phyloP scores from a whole-genome alignment of 2,329 filamentous ascomycete genomes.

The Talaromyces islandicus region DNA sequence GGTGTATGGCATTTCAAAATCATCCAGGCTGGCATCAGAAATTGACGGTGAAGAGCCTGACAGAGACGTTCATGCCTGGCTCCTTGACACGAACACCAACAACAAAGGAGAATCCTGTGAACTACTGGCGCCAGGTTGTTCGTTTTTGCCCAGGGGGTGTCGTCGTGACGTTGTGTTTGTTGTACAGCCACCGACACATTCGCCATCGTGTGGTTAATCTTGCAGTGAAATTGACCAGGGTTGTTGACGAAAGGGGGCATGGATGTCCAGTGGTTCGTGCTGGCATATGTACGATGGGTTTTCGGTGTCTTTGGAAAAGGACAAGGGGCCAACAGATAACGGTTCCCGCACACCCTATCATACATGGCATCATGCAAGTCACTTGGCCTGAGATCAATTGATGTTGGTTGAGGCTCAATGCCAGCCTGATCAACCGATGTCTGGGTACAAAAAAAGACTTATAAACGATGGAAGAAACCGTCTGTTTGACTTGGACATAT shows the following conservation, averaged over 20 bases:
- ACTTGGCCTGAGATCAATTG: not conserved
- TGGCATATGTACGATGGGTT: not conserved
- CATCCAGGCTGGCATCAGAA: not conserved
- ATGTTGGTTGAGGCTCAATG: not conserved
- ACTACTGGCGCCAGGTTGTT: not conserved
- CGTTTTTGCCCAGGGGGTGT: not conserved
- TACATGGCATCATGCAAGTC: not conserved
- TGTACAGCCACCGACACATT: not conserved
- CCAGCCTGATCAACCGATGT: not conserved
- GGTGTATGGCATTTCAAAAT: not conserved
- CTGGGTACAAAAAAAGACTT: not conserved
- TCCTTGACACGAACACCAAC: not conserved
- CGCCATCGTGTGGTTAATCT: not conserved
- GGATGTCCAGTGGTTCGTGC: not conserved
- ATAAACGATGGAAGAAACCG: not conserved
- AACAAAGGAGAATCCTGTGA: not conserved
- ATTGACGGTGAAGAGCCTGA: not conserved
- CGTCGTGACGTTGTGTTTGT: not conserved
- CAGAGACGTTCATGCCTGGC: not conserved
- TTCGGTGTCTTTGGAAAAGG: not conserved
- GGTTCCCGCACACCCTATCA: not conserved
- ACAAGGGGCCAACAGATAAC: not conserved
- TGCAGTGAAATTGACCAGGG: not conserved
- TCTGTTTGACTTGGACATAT: not conserved
- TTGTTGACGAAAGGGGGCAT: not conserved